Base-by-base conservation (phyloP, 495 filamentous ascomycete species). In the Stereocaulon alpinum region DNA sequence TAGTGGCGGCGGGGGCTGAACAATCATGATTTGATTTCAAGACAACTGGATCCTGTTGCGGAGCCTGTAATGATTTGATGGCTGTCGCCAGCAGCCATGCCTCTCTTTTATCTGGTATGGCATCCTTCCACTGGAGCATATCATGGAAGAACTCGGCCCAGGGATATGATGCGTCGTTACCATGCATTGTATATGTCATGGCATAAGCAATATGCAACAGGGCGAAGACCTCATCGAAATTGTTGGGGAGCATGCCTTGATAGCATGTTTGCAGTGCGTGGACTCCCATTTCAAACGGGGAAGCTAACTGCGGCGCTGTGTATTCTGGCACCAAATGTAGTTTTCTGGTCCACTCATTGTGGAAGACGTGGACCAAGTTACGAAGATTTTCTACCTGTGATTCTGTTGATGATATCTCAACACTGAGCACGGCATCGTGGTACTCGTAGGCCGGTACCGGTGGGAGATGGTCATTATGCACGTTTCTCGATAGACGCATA, bases 81-180 rank as follows among this genome's bases (percentile, higher is more conserved):
- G 53, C 40, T 18, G 6, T 40, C 12, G 54, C 12, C 7, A 59
- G 40, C 9, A 58, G 12, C 6, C 22, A 20, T 55, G 17, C 17
- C 5, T 63, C 61, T 24, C 22, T 52, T 20, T 34, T 14, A 5
- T 54, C 54, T 12, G 2, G 6, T 3, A 63, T 43, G 3, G 40
- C 30, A 17, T 43, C 9, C n/a, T 63, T 40, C 56, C 49, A 59
- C 27, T 9, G 30, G 20, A 59, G 55, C 1, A 58, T 30, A 10
- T 63, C 56, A 11, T 41, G 48, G 6, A 59, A 63, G 22, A 59
- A 47, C 0, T 22, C 61, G 32, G 27, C 22, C 61, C 61, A 63
- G 41, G 20, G 22, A 34, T 34, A 45, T 9, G 15, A 58, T 1
- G 15, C 6, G 14, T 59, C 56, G 5, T 43, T 32, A 20, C 34